phyloP scores from a whole-genome alignment of 2,329 filamentous ascomycete species.

The Alternaria conjuncta region DNA sequence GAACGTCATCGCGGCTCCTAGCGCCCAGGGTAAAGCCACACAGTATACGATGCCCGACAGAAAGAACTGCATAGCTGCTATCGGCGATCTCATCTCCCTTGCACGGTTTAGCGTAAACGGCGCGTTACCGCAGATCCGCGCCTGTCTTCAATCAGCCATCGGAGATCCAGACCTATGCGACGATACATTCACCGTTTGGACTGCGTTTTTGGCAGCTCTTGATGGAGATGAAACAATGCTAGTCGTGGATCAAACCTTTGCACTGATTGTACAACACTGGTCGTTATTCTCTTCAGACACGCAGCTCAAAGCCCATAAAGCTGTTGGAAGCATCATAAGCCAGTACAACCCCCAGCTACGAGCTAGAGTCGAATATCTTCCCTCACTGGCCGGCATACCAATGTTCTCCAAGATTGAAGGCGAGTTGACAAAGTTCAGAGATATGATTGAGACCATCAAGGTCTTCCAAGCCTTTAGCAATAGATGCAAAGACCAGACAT shows the following conservation, averaged over 20 bases:
- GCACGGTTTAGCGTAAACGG: constrained; percentile 75
- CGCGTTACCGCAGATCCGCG: constrained; percentile 90
- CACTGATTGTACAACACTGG: constrained; percentile 87
- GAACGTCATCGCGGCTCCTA: constrained; percentile 74
- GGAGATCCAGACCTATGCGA: constrained; percentile 76
- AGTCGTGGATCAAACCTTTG: constrained; percentile 87
- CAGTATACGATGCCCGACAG: constrained; percentile 71
- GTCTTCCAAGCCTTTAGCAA: constrained; percentile 74
- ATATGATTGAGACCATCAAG: constrained; percentile 68
- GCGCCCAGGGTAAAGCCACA: constrained; percentile 46
- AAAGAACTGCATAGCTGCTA: constrained; percentile 76
- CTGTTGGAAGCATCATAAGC: constrained; percentile 71
- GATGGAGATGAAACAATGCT: constrained; percentile 76
- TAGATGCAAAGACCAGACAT: constrained; percentile 82
- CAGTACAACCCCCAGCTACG: constrained; percentile 67
- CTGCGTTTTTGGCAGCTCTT: constrained; percentile 74
- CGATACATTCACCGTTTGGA: constrained; percentile 84
- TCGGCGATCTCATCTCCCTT: constrained; percentile 85
- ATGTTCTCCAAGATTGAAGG: constrained; percentile 72
- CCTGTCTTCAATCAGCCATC: constrained; percentile 87
- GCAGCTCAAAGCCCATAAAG: constrained; percentile 64
- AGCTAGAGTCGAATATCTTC: constrained; percentile 75
- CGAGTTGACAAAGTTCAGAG: constrained; percentile 69
- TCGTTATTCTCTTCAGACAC: constrained; percentile 66
- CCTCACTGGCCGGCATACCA: constrained; percentile 75